Percentiles rank a stretch among this genome's conserved stretches.
phyloP scores from a whole-genome alignment of 257 asterid genomes.

The Rauvolfia tetraphylla region DNA sequence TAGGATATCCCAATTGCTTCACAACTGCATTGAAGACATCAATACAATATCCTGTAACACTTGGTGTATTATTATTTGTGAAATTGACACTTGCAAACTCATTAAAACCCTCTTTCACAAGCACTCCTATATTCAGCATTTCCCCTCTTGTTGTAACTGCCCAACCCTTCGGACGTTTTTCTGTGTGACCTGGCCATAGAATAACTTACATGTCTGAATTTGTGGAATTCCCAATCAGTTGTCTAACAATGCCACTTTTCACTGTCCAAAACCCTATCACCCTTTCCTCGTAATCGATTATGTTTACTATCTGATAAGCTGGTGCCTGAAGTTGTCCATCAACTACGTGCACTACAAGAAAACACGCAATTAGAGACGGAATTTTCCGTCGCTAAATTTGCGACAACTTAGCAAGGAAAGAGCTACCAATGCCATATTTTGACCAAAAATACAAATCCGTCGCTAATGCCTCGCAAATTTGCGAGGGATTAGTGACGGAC shows the following conservation, averaged over 20 bases:
- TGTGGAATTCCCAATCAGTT: background rate
- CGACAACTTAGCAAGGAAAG: too few relatives aligned
- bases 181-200: slow-evolving; percentile 48
- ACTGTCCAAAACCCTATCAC: slow-evolving; percentile 30
- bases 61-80: slow-evolving; percentile 21
- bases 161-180: slow-evolving; percentile 47
- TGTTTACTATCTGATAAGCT: slow-evolving; percentile 25
- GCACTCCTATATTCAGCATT: slow-evolving; percentile 40
- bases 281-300: slow-evolving; percentile 10
- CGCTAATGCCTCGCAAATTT: too few relatives aligned
- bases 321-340: slow-evolving; percentile 25
- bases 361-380: too few relatives aligned
- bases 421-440: too few relatives aligned
- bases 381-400: too few relatives aligned
- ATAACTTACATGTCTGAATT: slow-evolving; percentile 13
- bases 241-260: slow-evolving; percentile 17
- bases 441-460: too few relatives aligned
- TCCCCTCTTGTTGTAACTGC: slow-evolving; percentile 44
- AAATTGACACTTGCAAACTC: slow-evolving; percentile 43
- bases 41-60: slow-evolving; percentile 24
- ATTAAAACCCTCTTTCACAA: slow-evolving; percentile 28
- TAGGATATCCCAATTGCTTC: slow-evolving; percentile 22
- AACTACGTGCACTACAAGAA: slow-evolving; percentile 10
- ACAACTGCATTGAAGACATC: slow-evolving; percentile 30
- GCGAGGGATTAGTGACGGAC: too few relatives aligned